Percentiles rank a stretch among this genome's conserved stretches.
These are phyloP conservation scores for Coemansia sp. DNA, from an alignment of 192 early-diverging fungal species.

Conservation along the genomic window DNA sequence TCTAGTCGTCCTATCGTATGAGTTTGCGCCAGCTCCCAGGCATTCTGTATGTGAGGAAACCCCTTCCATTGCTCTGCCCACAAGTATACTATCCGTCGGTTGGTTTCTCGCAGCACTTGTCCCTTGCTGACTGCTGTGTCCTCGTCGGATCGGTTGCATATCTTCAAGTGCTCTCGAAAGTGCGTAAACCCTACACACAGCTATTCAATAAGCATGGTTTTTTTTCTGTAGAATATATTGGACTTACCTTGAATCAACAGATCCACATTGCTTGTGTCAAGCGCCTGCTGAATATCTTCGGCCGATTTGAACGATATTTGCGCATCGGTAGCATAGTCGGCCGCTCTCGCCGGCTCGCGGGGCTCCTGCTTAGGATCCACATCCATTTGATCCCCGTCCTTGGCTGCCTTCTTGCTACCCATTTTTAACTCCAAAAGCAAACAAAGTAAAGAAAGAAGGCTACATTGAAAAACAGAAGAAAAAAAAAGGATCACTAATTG, in stretches of 20 bases:
- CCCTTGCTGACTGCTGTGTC: conserved; percentile 4
- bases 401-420: too few species aligned
- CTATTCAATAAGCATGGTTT: too few species aligned
- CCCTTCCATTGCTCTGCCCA: conserved; percentile 35
- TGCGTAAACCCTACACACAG: conserved; percentile 37
- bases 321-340: conserved; percentile 18
- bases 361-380: too few species aligned
- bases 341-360: too few species aligned
- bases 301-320: conserved; percentile 34
- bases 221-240: background rate
- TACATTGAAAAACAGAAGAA: background rate
- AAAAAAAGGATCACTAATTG: conserved; percentile 5
- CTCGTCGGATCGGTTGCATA: conserved; percentile 25
- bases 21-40: conserved; percentile 32
- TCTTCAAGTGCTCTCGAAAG: conserved; percentile 43
- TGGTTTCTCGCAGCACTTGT: conserved; percentile 22
- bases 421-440: too few species aligned
- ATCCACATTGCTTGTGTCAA: conserved; percentile 32
- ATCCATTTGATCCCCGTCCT: too few species aligned
- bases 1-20: conserved; percentile 26
- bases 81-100: conserved; percentile 39
- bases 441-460: background rate
- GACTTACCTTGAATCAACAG: conserved; percentile 50
- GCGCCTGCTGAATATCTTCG: conserved; percentile 29
- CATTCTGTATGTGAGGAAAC: conserved; percentile 16